phyloP scores from a whole-genome alignment of 768 basidiomycete genomes.

The Fomitopsis serialis region DNA sequence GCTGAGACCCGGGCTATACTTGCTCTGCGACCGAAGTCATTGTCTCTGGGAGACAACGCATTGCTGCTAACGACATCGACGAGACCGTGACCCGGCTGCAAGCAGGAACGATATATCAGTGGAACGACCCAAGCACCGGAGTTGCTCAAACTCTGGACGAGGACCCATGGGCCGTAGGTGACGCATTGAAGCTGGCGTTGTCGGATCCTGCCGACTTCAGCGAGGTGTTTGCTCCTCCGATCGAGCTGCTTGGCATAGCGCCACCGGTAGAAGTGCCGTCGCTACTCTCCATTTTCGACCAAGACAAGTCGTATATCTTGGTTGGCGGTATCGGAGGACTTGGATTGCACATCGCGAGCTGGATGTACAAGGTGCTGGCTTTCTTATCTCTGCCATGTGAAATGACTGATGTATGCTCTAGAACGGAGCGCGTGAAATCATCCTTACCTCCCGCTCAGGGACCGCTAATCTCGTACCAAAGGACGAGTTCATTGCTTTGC shows the following conservation, averaged over 20 bases:
- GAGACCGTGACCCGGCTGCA: not conserved
- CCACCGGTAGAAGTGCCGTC: not conserved
- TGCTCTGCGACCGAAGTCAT: constrained; percentile 4
- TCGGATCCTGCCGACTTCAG: too few relatives aligned
- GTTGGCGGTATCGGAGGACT: constrained; percentile 36
- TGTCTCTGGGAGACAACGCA: constrained; percentile 3
- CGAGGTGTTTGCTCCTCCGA: not conserved
- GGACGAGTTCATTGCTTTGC: constrained; percentile 1
- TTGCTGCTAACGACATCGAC: not conserved
- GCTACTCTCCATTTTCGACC: constrained; percentile 16
- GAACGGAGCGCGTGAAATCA: constrained; percentile 17
- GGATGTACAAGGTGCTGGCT: constrained; percentile 34
- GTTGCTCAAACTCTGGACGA: not conserved
- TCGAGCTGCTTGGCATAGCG: not conserved
- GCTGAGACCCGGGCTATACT: not conserved
- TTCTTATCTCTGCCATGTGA: not conserved
- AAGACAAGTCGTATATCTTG: constrained; percentile 30
- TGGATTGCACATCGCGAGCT: constrained; percentile 32
- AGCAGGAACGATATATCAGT: constrained; percentile 7
- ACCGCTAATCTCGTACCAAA: not conserved
- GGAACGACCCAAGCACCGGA: constrained; percentile 9
- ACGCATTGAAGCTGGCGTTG: constrained; percentile 3
- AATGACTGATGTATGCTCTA: constrained; percentile 22
- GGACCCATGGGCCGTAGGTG: constrained; percentile 12
- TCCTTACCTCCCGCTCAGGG: constrained; percentile 14